A percentile compares a stretch with the other conserved stretches of the same genome.
phyloP scores from a whole-genome alignment of 805 yeast species.

The Nakazawaea ernobii region DNA sequence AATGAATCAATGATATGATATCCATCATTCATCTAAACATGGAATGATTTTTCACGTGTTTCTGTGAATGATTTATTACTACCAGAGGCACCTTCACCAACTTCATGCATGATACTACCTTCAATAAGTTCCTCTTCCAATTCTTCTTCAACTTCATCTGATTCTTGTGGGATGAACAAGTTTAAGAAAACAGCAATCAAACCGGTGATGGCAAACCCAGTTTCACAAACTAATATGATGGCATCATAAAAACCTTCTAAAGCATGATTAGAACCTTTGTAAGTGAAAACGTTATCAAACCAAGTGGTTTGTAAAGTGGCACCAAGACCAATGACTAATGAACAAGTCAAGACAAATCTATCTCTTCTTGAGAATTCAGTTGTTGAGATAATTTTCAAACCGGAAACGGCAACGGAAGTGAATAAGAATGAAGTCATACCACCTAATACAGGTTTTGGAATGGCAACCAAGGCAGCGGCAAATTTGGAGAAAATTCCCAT shows the following conservation, averaged over 20 bases:
- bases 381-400: conserved; percentile 47
- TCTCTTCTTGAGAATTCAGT: conserved; percentile 54
- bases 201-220: conserved; percentile 53
- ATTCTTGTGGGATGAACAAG: conserved; percentile 41
- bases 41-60: background rate
- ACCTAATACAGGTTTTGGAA: conserved; percentile 76
- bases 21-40: background rate
- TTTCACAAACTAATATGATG: conserved; percentile 49
- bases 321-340: conserved; percentile 48
- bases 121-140: conserved; percentile 28
- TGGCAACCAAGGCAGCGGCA: conserved; percentile 83
- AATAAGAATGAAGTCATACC: conserved; percentile 70
- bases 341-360: conserved; percentile 46
- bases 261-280: conserved; percentile 36
- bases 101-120: conserved; percentile 9
- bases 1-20: background rate
- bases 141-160: conserved; percentile 41
- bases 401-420: conserved; percentile 55
- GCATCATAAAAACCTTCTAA: conserved; percentile 47
- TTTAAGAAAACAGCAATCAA: conserved; percentile 46
- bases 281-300: conserved; percentile 46
- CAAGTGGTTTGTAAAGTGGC: conserved; percentile 40
- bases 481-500: conserved; percentile 89
- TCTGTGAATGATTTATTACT: background rate
- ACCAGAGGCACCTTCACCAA: conserved; percentile 2